These are phyloP conservation scores for Clonostachys chloroleuca DNA, from an alignment of 2,329 filamentous ascomycete species.

Conservation along the genomic window DNA sequence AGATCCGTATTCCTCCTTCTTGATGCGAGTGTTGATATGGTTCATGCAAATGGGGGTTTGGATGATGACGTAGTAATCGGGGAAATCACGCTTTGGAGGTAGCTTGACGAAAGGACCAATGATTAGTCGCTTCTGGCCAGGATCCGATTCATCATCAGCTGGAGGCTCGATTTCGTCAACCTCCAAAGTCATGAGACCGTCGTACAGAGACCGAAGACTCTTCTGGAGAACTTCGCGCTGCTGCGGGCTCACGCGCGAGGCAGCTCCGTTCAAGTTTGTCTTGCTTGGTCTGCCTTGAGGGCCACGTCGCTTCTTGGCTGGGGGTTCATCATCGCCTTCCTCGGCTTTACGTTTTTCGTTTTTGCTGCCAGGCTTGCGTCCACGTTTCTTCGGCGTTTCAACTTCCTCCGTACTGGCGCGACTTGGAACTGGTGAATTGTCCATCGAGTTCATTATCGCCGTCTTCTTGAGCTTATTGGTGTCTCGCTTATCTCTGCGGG, in stretches of 20 bases:
- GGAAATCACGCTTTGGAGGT: conserved; percentile 83
- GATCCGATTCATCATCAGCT: conserved; percentile 52
- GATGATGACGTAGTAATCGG: conserved; percentile 94
- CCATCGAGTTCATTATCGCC: conserved; percentile 26
- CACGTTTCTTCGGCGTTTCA: conserved; percentile 75
- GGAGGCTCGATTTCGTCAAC: conserved; percentile 64
- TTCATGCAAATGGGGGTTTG: conserved; percentile 93
- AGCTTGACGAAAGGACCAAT: conserved; percentile 94
- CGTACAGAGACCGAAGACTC: conserved; percentile 72
- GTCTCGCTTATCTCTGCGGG: conserved; percentile 75
- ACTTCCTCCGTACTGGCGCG: conserved; percentile 79
- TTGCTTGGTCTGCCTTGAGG: conserved; percentile 68
- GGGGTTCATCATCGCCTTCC: conserved; percentile 71
- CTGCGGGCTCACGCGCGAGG: conserved; percentile 54
- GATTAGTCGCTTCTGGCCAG: conserved; percentile 64
- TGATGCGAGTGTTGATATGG: conserved; percentile 90
- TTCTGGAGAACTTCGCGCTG: conserved; percentile 76
- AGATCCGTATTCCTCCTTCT: conserved; percentile 86
- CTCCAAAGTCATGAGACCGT: conserved; percentile 78
- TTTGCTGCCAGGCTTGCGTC: conserved; percentile 71
- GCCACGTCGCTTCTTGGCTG: conserved; percentile 73
- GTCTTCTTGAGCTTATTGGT: conserved; percentile 66
- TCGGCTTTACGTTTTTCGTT: conserved; percentile 86
- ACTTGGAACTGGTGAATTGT: conserved; percentile 75
- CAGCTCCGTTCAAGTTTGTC: conserved; percentile 21